Evolutionary conservation across 768 basidiomycete species (phyloP), one percentile per base, ranked within the genome.

Genomic region (Phlebiopsis flavidoalba): DNA sequence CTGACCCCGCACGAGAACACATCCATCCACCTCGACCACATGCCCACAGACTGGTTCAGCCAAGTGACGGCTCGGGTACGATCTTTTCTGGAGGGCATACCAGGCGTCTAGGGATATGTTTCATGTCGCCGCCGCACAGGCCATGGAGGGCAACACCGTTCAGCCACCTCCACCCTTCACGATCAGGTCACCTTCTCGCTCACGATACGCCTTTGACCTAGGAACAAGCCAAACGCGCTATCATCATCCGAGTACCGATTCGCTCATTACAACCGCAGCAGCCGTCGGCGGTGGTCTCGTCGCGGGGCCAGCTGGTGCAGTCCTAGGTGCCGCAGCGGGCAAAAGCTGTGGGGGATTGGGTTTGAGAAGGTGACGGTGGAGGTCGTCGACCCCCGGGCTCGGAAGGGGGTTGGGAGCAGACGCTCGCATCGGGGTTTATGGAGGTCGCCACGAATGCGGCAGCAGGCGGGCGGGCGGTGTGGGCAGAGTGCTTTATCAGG

Each of bases 11-110:
- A 12, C 8, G 40, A 43, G 8, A 43, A 43, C 40, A 31, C 52
- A 12, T 15, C 52, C 31, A 53, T 35, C 35, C 52, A 35, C 52
- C 52, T 35, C 31, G 52, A 53, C 52, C 52, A 33, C 31, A 53
- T 53, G 52, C 21, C 52, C 52, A 10, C 52, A 19, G 52, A 53
- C 52, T 53, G 52, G 52, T 53, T 53, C 33, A 53, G 52, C 52
- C 36, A 53, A 33, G n/a, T n/a, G 52, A 53, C 33, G 52, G 52
- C 52, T 35, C 31, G 52, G 52, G 52, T 14, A 53, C 52, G 14
- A 36, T 53, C 31, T 53, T n/a, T 53, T n/a, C 52, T 53, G 3
- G 52, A 53, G 21, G 52, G 52, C 26, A n/a, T 53, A 31, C 52
- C 52, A 11, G 52, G 33, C 17, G 52, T 53, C n/a, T n/a, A n/a